Base-by-base conservation (phyloP, 2,329 filamentous ascomycete species). In the Arthrobotrys entomopaga region DNA sequence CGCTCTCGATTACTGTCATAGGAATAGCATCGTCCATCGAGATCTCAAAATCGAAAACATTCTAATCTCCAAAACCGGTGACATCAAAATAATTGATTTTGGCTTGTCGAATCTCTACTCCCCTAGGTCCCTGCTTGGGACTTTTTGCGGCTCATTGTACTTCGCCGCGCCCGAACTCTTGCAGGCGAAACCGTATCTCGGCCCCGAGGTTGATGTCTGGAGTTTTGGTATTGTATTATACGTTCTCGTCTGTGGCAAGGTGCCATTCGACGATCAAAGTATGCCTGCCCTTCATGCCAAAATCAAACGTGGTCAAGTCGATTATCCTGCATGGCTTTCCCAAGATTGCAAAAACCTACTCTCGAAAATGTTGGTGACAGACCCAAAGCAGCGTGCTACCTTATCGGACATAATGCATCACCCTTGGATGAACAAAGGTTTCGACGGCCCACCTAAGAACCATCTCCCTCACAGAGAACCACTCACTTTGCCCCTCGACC, bases 51-150 rank as follows among this genome's bases (percentile, higher is more conserved):
- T 95, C 11, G 95, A 99, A 84, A 99, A 99, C 80, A 84, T 99
- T 52, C 87, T 99, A 48, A 88, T 99, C 60, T 95, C 99, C 82
- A 92, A 96, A 77, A 90, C 95, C 69, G 90, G 96, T 80, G 97
- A 99, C 79, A 94, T 99, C 82, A 99, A 99, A 84, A 99, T 99
- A 83, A 95, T 95, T 79, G 95, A 99, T 83, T 99, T 99, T 79
- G 95, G 95, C 69, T 85, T 99, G 70, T 98, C 94, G 84, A 99
- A 99, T 81, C 98, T 99, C 83, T 99, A 99, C 93, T 98, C 95
- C 0, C 95, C 99, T 81, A 95, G 95, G 29, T 99, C 99, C 81
- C 98, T 99, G 81, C 87, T 99, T 79, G 97, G 97, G 84, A 99
- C 95, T 0, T 98, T 93, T 81, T 99, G 95, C 80, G 95, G 95